Conservation (phyloP, 208 protist species). For the Trypanosoma melophagium region DNA sequence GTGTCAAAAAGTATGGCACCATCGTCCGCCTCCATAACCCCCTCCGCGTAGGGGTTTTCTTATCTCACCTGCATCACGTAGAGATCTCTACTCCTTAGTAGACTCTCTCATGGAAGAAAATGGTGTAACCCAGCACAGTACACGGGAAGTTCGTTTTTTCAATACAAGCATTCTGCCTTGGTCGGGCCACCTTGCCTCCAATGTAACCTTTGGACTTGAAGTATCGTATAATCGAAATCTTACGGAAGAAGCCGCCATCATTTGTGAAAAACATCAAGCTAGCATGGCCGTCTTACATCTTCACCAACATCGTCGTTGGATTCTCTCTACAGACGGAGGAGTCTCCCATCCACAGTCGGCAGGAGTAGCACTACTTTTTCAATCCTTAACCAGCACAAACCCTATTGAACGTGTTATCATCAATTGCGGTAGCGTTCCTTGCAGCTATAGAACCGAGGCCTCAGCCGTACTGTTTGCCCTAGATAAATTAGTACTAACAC, state of each 20-base stretch:
- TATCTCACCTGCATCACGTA: background rate
- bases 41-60: background rate
- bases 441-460: constrained; percentile 3
- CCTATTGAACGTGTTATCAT: background rate
- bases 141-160: background rate
- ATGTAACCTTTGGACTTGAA: background rate
- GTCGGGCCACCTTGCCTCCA: background rate
- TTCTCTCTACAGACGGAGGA: background rate
- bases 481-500: no score
- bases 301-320: background rate
- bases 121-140: background rate
- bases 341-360: background rate
- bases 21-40: background rate
- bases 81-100: constrained; percentile 1
- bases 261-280: background rate
- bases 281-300: background rate
- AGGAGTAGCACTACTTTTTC: background rate
- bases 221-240: background rate
- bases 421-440: background rate
- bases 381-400: background rate
- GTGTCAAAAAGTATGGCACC: background rate
- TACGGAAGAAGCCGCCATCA: background rate
- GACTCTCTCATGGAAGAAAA: constrained; percentile 2
- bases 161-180: background rate
- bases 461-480: background rate